Percentiles rank a stretch among this genome's conserved stretches.
Conservation (phyloP, 805 yeast genomes). For the Isabelozyma gotoi region DNA sequence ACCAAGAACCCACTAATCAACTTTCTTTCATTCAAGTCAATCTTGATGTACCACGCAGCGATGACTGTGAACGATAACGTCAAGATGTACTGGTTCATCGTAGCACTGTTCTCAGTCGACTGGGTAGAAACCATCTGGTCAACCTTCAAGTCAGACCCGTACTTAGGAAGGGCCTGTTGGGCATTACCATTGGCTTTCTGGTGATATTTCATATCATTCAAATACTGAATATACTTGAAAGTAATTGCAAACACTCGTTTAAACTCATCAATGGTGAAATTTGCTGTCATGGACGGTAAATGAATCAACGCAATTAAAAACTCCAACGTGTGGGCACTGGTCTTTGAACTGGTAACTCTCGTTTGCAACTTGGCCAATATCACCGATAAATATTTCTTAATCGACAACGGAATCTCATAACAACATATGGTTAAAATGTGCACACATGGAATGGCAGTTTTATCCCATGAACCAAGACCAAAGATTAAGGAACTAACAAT, state of each 20-base stretch:
- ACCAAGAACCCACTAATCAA: constrained; percentile 62
- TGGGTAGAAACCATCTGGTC: constrained; percentile 57
- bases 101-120: constrained; percentile 41
- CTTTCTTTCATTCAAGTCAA: constrained; percentile 57
- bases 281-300: constrained; percentile 64
- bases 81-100: constrained; percentile 58
- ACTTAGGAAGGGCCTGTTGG: constrained; percentile 19
- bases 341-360: constrained; percentile 65
- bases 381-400: constrained; percentile 66
- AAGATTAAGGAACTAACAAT: constrained; percentile 58
- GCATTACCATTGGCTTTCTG: constrained; percentile 9
- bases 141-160: constrained; percentile 49
- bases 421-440: constrained; percentile 76
- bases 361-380: constrained; percentile 74
- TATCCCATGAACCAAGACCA: constrained; percentile 74
- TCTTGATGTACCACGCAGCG: constrained; percentile 68
- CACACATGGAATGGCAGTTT: constrained; percentile 73
- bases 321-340: constrained; percentile 74
- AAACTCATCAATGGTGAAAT: constrained; percentile 74
- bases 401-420: constrained; percentile 73
- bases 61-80: constrained; percentile 68
- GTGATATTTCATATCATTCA: constrained; percentile 48
- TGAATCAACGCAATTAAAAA: constrained; percentile 66
- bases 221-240: constrained; percentile 73
- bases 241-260: constrained; percentile 82